phyloP scores from a whole-genome alignment of 352 stramenopile genomes.

The Nothophytophthora sp. region DNA sequence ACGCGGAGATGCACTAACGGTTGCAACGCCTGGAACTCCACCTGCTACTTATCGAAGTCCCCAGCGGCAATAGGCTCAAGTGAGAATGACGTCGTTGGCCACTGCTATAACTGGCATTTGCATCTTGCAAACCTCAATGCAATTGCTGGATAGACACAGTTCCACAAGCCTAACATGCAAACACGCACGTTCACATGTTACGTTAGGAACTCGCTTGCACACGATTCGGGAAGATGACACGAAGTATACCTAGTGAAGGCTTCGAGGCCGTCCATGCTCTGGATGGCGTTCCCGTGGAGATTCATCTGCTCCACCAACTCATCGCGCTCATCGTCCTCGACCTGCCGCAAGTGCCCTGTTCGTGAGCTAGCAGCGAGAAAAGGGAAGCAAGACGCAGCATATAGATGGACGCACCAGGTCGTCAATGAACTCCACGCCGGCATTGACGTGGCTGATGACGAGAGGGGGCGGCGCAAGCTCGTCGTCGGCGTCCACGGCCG shows the following conservation, averaged over 20 bases:
- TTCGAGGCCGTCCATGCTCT: constrained; percentile 68
- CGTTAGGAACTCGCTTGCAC: neutral
- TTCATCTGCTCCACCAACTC: constrained; percentile 72
- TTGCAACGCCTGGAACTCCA: constrained; percentile 65
- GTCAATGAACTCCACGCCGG: constrained; percentile 16
- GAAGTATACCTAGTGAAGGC: constrained; percentile 50
- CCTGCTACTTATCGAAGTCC: constrained; percentile 45
- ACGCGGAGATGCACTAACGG: constrained; percentile 64
- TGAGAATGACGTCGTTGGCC: neutral
- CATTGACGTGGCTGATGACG: constrained; percentile 17
- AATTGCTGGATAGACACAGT: constrained; percentile 83
- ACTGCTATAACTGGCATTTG: neutral
- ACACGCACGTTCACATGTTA: neutral
- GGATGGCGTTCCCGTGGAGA: constrained; percentile 71
- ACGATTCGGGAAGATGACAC: no score
- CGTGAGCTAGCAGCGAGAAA: constrained; percentile 1
- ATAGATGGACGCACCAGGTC: constrained; percentile 24
- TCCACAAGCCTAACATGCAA: constrained; percentile 43
- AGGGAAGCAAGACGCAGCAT: neutral
- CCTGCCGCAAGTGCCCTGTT: constrained; percentile 14
- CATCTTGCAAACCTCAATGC: constrained; percentile 44
- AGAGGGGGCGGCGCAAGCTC: neutral
- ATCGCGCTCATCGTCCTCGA: constrained; percentile 35
- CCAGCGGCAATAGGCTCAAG: neutral
- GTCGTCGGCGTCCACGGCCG: neutral